phyloP scores from a whole-genome alignment of 2,329 filamentous ascomycete genomes.

The Aaosphaeria arxii region DNA sequence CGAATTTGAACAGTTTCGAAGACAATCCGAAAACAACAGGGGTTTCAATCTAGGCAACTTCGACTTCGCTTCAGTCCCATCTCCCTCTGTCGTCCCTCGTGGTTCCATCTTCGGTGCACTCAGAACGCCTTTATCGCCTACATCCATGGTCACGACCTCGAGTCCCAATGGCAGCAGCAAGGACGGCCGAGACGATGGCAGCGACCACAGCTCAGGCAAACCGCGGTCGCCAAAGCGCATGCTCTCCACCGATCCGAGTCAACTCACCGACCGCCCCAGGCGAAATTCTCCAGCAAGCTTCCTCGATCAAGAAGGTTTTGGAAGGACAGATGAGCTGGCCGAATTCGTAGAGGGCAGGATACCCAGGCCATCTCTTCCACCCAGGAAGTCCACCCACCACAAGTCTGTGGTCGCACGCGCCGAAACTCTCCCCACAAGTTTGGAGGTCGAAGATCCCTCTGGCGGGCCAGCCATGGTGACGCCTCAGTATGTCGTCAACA shows the following conservation, averaged over 20 bases:
- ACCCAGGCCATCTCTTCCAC: conserved; percentile 30
- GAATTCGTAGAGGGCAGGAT: conserved; percentile 32
- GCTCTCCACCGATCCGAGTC: conserved; percentile 43
- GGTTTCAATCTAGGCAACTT: conserved; percentile 42
- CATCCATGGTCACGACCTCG: conserved; percentile 25
- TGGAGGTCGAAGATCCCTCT: conserved; percentile 20
- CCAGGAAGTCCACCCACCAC: conserved; percentile 12
- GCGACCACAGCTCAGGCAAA: conserved; percentile 15
- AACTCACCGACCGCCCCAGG: conserved; percentile 42
- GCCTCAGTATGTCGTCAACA: conserved; percentile 48
- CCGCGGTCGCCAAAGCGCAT: conserved; percentile 49
- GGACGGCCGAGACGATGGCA: conserved; percentile 14
- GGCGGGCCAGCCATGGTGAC: conserved; percentile 43
- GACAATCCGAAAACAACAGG: conserved; percentile 61
- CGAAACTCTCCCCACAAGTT: conserved; percentile 43
- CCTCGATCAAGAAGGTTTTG: conserved; percentile 27
- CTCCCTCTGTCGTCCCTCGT: conserved; percentile 22
- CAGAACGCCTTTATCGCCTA: conserved; percentile 33
- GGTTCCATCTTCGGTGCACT: conserved; percentile 19
- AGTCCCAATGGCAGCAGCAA: conserved; percentile 12
- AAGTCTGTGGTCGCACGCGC: conserved; percentile 34
- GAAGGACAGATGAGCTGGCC: conserved; percentile 31
- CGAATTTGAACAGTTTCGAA: conserved; percentile 77
- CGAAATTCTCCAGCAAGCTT: conserved; percentile 48
- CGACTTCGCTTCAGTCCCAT: conserved; percentile 38